Evolutionary conservation across 2,329 filamentous ascomycete species (phyloP), one percentile per base, ranked within the genome.

Genomic region (Knoxdaviesia proteae): DNA sequence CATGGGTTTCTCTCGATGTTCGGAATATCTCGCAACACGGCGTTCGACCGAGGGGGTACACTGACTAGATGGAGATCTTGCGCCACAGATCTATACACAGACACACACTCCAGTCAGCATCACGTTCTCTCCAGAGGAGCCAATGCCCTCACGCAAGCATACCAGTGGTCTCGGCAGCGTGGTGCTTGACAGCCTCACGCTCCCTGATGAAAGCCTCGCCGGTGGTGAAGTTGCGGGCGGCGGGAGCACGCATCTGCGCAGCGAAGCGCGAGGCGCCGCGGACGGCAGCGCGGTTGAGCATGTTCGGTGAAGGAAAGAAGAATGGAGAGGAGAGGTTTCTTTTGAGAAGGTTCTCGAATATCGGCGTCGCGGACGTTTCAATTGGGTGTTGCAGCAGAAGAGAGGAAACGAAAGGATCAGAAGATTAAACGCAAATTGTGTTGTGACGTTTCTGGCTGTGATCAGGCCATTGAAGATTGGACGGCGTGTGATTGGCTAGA

Each of bases 51-150:
- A 29, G 40, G 32, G 29, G 29, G 10, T 8, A 67, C 82, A 67
- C 82, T 65, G 84, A 94, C 87, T 84, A 96, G 69, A 94, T 71
- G 50, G 84, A 90, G 55, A 96, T 79, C 72, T 92, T 96, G 64
- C 75, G 78, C 90, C 90, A 98, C 56, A 94, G 76, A 56, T 84
- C 88, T 94, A 58, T 46, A 43, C 49, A 47, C 45, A 46, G 49
- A 51, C 52, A 8, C 29, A 42, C 34, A 40, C 35, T 11, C 11
- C 32, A 35, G 29, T 31, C 34, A 7, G 6, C 30, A 37, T 9
- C 8, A 36, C 8, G 8, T 3, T n/a, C 4, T 32, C 7, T 7
- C 42, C 10, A 56, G 38, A 42, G 38, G 33, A 41, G 44, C 39
- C 31, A 34, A 8, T 30, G 32, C 44, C 35, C 31, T 39, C 33